Conservation (phyloP, 495 filamentous ascomycete genomes). For the Aspergillus baeticus region DNA sequence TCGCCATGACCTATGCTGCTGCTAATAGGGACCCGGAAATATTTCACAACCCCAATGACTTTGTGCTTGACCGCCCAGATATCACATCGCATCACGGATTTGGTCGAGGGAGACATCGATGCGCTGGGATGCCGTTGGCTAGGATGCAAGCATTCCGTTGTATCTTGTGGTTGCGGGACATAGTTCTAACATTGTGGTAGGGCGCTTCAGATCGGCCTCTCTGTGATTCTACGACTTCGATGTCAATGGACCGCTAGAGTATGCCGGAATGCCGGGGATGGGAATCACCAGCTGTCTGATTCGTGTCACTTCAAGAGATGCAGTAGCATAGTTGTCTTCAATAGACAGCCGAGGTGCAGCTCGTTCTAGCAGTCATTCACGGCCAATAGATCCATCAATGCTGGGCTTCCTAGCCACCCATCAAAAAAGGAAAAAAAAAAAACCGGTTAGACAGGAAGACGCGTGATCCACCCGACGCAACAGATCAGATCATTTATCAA, state of each 20-base stretch:
- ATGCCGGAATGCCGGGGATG: conserved; percentile 6
- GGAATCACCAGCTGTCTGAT: conserved; percentile 5
- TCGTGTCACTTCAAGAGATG: background rate
- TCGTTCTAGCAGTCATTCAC: no score
- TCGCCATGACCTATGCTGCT: conserved; percentile 5
- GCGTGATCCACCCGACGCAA: no score
- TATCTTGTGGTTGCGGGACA: background rate
- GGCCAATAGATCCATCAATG: no score
- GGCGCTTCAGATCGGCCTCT: conserved; percentile 2
- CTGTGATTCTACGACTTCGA: background rate
- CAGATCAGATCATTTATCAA: no score
- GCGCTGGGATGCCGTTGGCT: conserved; percentile 4
- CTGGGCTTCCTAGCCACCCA: no score
- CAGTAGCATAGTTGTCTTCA: no score
- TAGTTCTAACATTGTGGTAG: background rate
- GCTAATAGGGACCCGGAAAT: background rate
- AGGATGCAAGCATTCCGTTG: background rate
- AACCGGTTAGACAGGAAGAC: no score
- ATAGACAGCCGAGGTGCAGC: no score
- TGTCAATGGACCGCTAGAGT: background rate
- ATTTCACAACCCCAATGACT: background rate
- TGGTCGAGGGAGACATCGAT: conserved; percentile 1
- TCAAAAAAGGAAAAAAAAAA: no score
- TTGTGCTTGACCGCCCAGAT: background rate
- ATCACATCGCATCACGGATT: conserved; percentile 4